phyloP scores from a whole-genome alignment of 148 eudicot species.

The Persicaria maculosa region DNA sequence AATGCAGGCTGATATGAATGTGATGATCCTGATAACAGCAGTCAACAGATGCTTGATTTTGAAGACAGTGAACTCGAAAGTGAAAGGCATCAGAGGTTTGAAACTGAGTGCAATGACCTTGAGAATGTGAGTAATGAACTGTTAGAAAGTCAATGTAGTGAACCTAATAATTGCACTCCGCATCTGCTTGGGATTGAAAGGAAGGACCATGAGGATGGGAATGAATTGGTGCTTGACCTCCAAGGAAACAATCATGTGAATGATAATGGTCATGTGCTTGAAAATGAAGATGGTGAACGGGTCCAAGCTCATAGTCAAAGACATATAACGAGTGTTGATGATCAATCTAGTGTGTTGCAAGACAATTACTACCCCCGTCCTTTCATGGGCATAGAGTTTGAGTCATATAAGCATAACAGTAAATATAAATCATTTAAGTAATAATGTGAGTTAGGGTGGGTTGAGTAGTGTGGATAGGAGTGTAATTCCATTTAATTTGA shows the following conservation, averaged over 20 bases:
- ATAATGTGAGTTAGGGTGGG: too few relatives aligned
- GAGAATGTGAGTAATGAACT: conserved; percentile 25
- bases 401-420: too few relatives aligned
- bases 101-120: conserved; percentile 23
- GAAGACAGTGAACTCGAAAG: conserved; percentile 24
- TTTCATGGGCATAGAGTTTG: conserved; percentile 64
- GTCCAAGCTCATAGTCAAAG: conserved; percentile 25
- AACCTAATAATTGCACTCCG: conserved; percentile 25
- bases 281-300: conserved; percentile 21
- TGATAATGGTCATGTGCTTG: conserved; percentile 19
- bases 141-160: conserved; percentile 24
- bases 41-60: conserved; percentile 24
- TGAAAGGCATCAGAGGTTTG: conserved; percentile 20
- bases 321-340: conserved; percentile 10
- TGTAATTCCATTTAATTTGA: too few relatives aligned
- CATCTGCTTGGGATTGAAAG: conserved; percentile 33
- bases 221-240: conserved; percentile 27
- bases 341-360: conserved; percentile 20
- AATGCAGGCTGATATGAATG: conserved; percentile 36
- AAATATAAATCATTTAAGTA: too few relatives aligned
- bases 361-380: conserved; percentile 38
- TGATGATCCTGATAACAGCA: conserved; percentile 22
- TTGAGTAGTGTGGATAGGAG: too few relatives aligned
- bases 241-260: conserved; percentile 20
- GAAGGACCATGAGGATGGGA: conserved; percentile 25